phyloP scores from a whole-genome alignment of 2,329 filamentous ascomycete species.

The Fusarium sp. region DNA sequence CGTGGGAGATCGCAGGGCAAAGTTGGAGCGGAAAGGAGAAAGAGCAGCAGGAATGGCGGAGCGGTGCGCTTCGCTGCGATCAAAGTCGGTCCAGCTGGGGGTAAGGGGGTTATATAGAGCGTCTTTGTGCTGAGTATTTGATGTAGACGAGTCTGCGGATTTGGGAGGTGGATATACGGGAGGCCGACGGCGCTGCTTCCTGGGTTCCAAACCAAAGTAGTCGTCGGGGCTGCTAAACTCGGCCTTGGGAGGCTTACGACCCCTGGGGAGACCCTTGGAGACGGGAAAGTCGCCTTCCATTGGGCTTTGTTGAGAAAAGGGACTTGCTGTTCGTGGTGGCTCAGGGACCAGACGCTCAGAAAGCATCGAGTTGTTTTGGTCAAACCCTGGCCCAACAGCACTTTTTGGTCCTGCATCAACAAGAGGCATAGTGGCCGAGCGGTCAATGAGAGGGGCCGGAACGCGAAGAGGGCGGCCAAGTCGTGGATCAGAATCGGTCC shows the following conservation, averaged over 20 bases:
- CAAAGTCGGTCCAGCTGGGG: constrained; percentile 45
- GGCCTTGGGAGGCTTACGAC: constrained; percentile 40
- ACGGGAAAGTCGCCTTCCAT: constrained; percentile 49
- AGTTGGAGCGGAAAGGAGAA: constrained; percentile 39
- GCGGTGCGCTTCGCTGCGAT: constrained; percentile 42
- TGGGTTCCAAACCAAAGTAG: constrained; percentile 31
- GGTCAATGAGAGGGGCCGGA: constrained; percentile 34
- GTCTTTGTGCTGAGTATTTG: constrained; percentile 3
- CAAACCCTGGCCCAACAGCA: constrained; percentile 38
- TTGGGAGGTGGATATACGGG: constrained; percentile 38
- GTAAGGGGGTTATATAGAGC: constrained; percentile 20
- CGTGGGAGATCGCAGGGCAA: constrained; percentile 20
- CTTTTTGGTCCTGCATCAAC: constrained; percentile 27
- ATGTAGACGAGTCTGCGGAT: constrained; percentile 11
- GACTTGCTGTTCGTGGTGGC: constrained; percentile 39
- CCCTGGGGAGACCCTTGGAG: constrained; percentile 49
- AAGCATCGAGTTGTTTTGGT: constrained; percentile 36
- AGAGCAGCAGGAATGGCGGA: constrained; percentile 51
- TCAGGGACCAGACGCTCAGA: constrained; percentile 29
- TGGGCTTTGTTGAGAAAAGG: constrained; percentile 38
- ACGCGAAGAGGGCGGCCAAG: constrained; percentile 39
- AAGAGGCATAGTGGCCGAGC: constrained; percentile 16
- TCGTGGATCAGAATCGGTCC: constrained; percentile 39
- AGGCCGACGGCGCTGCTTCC: constrained; percentile 36
- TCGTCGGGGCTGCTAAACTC: constrained; percentile 12